Base-by-base conservation (phyloP, 2,329 filamentous ascomycete species). In the Hypoxylon sp. region DNA sequence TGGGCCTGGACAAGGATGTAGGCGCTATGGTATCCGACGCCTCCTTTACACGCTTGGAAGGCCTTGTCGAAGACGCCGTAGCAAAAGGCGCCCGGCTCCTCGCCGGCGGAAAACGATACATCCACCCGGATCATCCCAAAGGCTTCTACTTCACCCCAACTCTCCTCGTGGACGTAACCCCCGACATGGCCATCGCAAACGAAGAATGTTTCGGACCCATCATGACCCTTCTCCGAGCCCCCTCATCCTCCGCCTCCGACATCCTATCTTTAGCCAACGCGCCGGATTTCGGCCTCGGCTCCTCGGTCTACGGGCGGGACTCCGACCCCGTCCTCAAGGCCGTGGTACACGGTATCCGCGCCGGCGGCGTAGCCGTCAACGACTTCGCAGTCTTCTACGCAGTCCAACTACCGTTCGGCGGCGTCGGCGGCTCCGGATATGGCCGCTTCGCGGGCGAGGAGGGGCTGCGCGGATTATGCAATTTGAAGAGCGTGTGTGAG, bases 81-180 rank as follows among this genome's bases (percentile, higher is more conserved):
- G 79, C 82, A 2, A 82, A 90, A 67, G 96, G 96, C 65, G 96
- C 96, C 0, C 87, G 88, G 25, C 89, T 98, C 27, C 85, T 98
- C 43, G 90, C 87, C 41, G 96, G 96, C 70, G 96, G 96, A 5
- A 87, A 84, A 64, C 87, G 91, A 50, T 85, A 89, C 76, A 70
- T 76, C 3, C 94, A 98, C 79, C 91, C 93, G 0, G 82, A 87
- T 2, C 86, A 94, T 76, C 90, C 91, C 0, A 81, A 85, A 19
- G 96, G 94, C 21, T 93, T 97, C 81, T 99, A 97, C 84, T 99
- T 99, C 83, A 79, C 86, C 19, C 96, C 96, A 0, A 99, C 96
- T 0, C 85, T 99, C 21, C 87, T 99, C 46, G 92, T 89, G n/a
- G 91, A 97, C 78, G 95, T 99, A 4, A 96, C 91, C 0, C 85